These are phyloP conservation scores for Inonotus obliquus DNA, from an alignment of 1,284 basidiomycete species.

Conservation along the genomic window DNA sequence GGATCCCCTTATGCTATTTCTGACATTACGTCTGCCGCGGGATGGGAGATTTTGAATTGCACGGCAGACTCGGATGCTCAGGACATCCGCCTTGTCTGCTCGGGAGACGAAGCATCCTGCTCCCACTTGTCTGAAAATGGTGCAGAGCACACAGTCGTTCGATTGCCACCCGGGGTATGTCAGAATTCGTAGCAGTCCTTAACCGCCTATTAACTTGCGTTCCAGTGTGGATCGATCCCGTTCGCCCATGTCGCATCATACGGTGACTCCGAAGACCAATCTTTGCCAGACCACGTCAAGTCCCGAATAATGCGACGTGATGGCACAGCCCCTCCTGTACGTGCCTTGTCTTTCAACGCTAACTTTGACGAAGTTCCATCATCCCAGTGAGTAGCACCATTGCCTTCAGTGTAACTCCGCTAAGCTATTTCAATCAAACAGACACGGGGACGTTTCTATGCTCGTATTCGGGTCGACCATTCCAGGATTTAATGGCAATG, in stretches of 20 bases:
- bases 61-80: constrained; percentile 36
- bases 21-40: constrained; percentile 48
- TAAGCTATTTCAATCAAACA: not conserved
- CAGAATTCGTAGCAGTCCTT: not conserved
- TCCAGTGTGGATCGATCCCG: constrained; percentile 43
- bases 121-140: constrained; percentile 41
- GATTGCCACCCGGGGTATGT: constrained; percentile 44
- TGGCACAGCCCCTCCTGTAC: constrained; percentile 34
- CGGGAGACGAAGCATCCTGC: constrained; percentile 33
- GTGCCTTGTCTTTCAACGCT: constrained; percentile 39
- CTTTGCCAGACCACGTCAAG: constrained; percentile 34
- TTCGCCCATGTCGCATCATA: constrained; percentile 46
- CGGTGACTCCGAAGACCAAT: constrained; percentile 36
- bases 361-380: constrained; percentile 28
- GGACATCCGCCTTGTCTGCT: constrained; percentile 46
- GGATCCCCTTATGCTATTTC: constrained; percentile 41
- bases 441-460: constrained; percentile 4
- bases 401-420: not conserved
- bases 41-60: constrained; percentile 49
- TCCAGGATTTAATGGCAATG: constrained; percentile 4
- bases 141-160: constrained; percentile 45
- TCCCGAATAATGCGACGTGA: constrained; percentile 30
- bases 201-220: not conserved
- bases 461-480: constrained; percentile 5
- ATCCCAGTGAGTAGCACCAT: not conserved